A percentile compares a stretch with the other conserved stretches of the same genome.
phyloP scores from a whole-genome alignment of 208 protist genomes.

The Borovskyia barvae region DNA sequence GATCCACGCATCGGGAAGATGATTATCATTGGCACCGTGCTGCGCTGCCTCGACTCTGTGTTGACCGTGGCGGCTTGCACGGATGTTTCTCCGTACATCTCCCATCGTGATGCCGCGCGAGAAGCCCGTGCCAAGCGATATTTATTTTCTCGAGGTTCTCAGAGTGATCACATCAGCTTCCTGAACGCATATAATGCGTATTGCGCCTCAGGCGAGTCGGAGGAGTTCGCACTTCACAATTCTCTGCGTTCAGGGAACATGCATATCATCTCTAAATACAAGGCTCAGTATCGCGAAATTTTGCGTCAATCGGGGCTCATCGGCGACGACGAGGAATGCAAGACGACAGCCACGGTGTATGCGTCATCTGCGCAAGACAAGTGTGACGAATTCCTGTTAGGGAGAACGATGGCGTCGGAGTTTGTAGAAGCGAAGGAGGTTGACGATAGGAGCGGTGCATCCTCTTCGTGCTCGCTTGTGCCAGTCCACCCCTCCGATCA shows the following conservation, averaged over 20 bases:
- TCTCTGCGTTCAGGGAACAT: conserved; percentile 53
- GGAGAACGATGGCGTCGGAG: no score
- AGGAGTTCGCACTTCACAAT: conserved; percentile 53
- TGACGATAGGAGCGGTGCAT: neutral
- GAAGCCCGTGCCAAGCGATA: conserved; percentile 54
- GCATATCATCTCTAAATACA: conserved; percentile 80
- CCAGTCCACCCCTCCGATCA: no score
- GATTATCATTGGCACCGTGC: conserved; percentile 91
- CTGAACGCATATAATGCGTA: conserved; percentile 88
- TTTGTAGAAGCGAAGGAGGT: no score
- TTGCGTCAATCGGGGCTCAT: conserved; percentile 59
- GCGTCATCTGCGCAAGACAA: neutral
- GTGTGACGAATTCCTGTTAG: neutral
- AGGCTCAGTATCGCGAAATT: conserved; percentile 83
- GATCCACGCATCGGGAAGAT: conserved; percentile 92
- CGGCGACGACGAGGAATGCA: neutral
- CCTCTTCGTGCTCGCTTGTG: no score
- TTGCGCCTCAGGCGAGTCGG: conserved; percentile 38
- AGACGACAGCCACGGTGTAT: neutral
- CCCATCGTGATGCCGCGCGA: conserved; percentile 33
- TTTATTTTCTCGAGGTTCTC: conserved; percentile 51
- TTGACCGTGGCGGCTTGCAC: conserved; percentile 93
- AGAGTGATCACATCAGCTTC: conserved; percentile 83
- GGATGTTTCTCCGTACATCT: conserved; percentile 69
- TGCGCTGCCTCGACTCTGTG: conserved; percentile 92